These are phyloP conservation scores for Miscanthus sacchariflorus DNA, from an alignment of 202 grass and related monocot genomes.

Conservation along the genomic window DNA sequence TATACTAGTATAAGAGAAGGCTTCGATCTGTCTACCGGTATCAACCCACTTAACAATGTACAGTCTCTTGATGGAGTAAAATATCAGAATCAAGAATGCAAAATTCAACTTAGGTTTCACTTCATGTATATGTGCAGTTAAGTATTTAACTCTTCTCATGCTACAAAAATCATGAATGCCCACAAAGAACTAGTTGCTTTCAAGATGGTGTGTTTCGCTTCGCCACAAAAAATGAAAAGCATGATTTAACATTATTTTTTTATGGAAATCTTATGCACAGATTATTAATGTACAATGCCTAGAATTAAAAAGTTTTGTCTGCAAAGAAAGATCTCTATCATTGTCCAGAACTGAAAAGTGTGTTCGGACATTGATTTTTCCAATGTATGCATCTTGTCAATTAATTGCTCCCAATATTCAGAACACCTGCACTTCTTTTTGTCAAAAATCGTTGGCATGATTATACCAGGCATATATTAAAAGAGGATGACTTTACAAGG, in stretches of 20 bases:
- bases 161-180: constrained; percentile 78
- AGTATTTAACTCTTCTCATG: constrained; percentile 65
- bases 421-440: background rate
- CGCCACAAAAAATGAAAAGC: background rate
- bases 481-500: no score
- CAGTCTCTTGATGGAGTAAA: constrained; percentile 50
- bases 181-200: background rate
- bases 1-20: constrained; percentile 22
- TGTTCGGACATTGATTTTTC: background rate
- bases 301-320: background rate
- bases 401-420: background rate
- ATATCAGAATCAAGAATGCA: constrained; percentile 41
- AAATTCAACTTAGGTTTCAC: background rate
- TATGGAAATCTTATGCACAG: background rate
- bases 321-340: background rate
- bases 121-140: background rate
- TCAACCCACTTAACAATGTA: background rate
- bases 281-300: background rate
- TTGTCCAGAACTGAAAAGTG: constrained; percentile 8
- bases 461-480: no score
- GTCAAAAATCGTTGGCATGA: background rate
- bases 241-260: background rate
- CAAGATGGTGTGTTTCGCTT: background rate
- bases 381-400: background rate
- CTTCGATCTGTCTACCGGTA: constrained; percentile 7